These are phyloP conservation scores for Boletus speciosus DNA, from an alignment of 768 basidiomycete species.

Conservation along the genomic window DNA sequence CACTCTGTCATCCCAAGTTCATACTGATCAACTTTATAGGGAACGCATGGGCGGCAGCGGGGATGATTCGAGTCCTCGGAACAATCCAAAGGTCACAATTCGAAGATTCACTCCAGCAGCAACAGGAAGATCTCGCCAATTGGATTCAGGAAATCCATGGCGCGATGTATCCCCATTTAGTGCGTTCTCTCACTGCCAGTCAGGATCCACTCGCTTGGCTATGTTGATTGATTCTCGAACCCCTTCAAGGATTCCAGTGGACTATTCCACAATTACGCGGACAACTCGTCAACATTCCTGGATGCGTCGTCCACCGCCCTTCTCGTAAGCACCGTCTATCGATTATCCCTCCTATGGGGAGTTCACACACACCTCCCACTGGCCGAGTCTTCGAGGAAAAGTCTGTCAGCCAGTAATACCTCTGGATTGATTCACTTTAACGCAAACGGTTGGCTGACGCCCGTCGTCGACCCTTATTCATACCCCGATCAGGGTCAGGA, in stretches of 20 bases:
- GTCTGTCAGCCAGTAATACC: constrained; percentile 27
- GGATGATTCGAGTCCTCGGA: constrained; percentile 78
- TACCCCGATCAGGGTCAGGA: constrained; percentile 44
- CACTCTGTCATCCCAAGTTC: not conserved
- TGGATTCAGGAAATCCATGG: constrained; percentile 74
- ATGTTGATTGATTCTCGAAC: not conserved
- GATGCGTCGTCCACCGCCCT: constrained; percentile 75
- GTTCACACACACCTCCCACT: constrained; percentile 48
- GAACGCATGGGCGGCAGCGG: constrained; percentile 87
- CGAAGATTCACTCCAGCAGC: constrained; percentile 40
- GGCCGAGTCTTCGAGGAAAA: constrained; percentile 54
- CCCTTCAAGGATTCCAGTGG: constrained; percentile 8
- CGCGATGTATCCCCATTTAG: constrained; percentile 63
- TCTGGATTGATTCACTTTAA: constrained; percentile 46
- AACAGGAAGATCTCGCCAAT: constrained; percentile 54
- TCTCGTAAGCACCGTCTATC: constrained; percentile 73
- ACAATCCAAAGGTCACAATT: constrained; percentile 67
- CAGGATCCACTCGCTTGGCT: not conserved
- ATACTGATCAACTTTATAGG: constrained; percentile 39
- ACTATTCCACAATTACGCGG: constrained; percentile 69
- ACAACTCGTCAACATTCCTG: constrained; percentile 55
- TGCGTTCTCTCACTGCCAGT: constrained; percentile 31
- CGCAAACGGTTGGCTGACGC: constrained; percentile 61
- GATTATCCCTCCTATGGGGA: constrained; percentile 54
- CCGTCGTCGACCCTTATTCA: constrained; percentile 70